Base-by-base conservation (phyloP, 176 grass and related monocot genomes). In the Eragrostis curvula region DNA sequence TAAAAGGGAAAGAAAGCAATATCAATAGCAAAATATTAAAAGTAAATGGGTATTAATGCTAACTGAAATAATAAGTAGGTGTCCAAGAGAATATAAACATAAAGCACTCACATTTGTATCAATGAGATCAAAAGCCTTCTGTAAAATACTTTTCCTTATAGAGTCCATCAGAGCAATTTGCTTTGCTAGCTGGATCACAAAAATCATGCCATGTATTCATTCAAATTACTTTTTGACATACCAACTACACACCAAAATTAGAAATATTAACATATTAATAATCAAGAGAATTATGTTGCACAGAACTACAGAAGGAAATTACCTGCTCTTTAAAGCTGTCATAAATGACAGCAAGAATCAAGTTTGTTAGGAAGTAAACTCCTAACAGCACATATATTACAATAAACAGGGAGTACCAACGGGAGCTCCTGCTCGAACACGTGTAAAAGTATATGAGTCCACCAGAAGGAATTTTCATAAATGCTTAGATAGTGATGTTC, bases 301-400 rank as follows among this genome's bases (percentile, higher is more conserved):
- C 39, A 32, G 20, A 85, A 79, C 13, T 10, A 18, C 39, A 32
- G 20, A 85, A 79, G 44, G 59, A 61, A 84, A 47, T 45, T 81
- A 98, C 96, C 93, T 98, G 96, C 71, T 91, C 89, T 69, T 98
- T 98, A 78, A 98, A 95, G 86, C 96, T 95, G 70, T 98, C 92
- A 83, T 98, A 98, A 89, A 98, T 91, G 82, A 98, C 96, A 5
- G 96, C 96, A 87, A 98, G 96, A 86, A 98, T 89, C 79, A 98
- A 88, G 89, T 98, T 98, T 83, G 96, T 98, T 41, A 98, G 87
- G 83, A 98, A 98, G 79, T 98, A 98, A 88, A 98, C 96, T 83
- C 88, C 96, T 81, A 98, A 82, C 80, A 98, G 86, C 87, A 95
- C 90, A 64, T 93, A 98, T 85, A 91, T 8, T 74, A 98, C 77